Conservation (phyloP, 2,329 filamentous ascomycete species). For the Cercospora sp. region DNA sequence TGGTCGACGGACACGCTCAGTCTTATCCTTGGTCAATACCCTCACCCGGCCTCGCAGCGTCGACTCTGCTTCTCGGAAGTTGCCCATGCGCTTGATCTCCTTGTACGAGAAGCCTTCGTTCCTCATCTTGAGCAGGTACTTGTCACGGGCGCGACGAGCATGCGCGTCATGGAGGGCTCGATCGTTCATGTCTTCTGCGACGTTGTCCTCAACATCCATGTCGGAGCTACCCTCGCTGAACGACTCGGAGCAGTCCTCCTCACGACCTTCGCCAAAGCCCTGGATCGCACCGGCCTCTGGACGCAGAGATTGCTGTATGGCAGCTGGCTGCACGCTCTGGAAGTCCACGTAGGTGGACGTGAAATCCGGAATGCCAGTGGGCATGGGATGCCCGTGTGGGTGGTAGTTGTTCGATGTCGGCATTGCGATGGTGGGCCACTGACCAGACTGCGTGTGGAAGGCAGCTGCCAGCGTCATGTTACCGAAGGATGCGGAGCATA, state of each 20-base stretch:
- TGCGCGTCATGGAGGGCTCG: slow-evolving; percentile 22
- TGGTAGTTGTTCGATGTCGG: background rate
- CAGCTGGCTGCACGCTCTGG: background rate
- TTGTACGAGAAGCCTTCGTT: slow-evolving; percentile 62
- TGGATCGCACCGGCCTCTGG: background rate
- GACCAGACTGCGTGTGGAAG: background rate
- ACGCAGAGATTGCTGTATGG: background rate
- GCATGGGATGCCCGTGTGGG: slow-evolving; percentile 1
- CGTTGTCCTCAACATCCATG: slow-evolving; percentile 5
- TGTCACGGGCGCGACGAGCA: slow-evolving; percentile 30
- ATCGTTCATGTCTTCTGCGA: slow-evolving; percentile 20
- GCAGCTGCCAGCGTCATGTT: slow-evolving; percentile 3
- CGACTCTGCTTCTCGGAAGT: slow-evolving; percentile 66
- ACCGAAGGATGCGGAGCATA: slow-evolving; percentile 1
- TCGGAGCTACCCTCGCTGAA: slow-evolving; percentile 9
- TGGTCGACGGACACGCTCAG: slow-evolving; percentile 64
- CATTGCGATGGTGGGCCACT: slow-evolving; percentile 2
- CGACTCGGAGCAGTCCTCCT: slow-evolving; percentile 8
- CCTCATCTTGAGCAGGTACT: slow-evolving; percentile 56
- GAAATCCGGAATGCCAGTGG: background rate
- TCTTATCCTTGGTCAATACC: slow-evolving; percentile 63
- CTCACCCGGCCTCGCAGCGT: slow-evolving; percentile 70
- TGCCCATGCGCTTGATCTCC: slow-evolving; percentile 58
- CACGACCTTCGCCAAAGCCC: background rate
- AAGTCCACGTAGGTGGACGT: background rate